Base-by-base conservation (phyloP, 2,329 filamentous ascomycete species). In the Ceratocystiopsis sp. region DNA sequence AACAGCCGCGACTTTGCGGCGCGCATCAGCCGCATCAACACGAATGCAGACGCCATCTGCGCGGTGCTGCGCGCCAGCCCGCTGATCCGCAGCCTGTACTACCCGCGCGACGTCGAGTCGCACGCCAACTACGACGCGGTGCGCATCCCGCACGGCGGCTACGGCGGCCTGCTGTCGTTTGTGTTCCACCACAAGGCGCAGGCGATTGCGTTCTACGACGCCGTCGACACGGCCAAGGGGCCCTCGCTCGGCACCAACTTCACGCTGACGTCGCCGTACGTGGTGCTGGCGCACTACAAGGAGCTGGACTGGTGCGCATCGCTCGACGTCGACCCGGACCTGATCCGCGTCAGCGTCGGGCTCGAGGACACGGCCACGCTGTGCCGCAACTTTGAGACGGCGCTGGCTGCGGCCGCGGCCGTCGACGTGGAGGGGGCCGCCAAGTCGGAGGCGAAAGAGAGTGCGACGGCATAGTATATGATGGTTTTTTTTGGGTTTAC, bases 191-290 rank as follows among this genome's bases (percentile, higher is more conserved):
- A 68, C 2, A 74, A 70, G 45, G 66, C 69, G 29, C 78, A 87
- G 48, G 84, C 89, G 1, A 66, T 84, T 43, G 71, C 75, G 1
- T 95, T 96, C 59, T 95, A 81, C 60, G 86, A 98, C 60, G 70
- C 73, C 13, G 64, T 98, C 15, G 77, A 93, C 48, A 91, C 86
- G 1, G 78, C 85, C 35, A 98, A 98, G 60, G 91, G 91, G 0
- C 91, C 91, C 0, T 95, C 86, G 60, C 66, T 98, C 41, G 91
- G 91, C 2, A 96, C 91, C 1, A 98, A 98, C 60, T 98, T 98
- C 58, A 96, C 91, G 0, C 66, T 98, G 35, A 80, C 80, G 45
- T 93, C 80, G 40, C 91, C 91, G 0, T 98, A 94, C 58, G 85
- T 91, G 18, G 66, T 98, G 33, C 62, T 98, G 32, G 91, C 91